Evolutionary conservation across 2,329 filamentous ascomycete genomes (phyloP).

Genomic region (Aspergillus puulaauensis): DNA sequence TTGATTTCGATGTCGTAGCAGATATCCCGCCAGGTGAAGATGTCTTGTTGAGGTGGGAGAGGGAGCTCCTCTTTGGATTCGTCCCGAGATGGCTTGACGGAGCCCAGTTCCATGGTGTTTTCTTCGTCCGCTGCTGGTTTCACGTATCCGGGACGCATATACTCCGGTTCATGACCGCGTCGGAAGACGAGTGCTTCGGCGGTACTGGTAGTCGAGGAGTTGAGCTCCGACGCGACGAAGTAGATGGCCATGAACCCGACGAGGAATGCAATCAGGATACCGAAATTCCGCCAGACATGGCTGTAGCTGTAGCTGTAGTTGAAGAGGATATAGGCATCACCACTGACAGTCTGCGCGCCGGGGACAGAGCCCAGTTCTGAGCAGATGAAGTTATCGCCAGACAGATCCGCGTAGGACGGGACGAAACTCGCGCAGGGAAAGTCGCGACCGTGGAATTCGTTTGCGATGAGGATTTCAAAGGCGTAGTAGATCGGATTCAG

Average conservation of each 20-base stretch:
- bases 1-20: constrained; percentile 79
- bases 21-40: constrained; percentile 85
- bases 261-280: constrained; percentile 53
- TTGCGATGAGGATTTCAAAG: constrained; percentile 76
- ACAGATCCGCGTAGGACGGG: constrained; percentile 43
- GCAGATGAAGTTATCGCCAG: constrained; percentile 36
- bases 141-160: background rate
- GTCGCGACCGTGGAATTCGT: constrained; percentile 68
- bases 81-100: background rate
- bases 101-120: too few species aligned
- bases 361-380: constrained; percentile 55
- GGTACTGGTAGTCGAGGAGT: constrained; percentile 63
- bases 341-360: constrained; percentile 59
- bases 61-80: background rate
- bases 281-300: constrained; percentile 68
- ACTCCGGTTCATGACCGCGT: constrained; percentile 4
- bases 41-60: constrained; percentile 63
- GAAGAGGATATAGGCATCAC: constrained; percentile 59
- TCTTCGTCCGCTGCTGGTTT: too few species aligned
- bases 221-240: constrained; percentile 42
- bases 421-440: constrained; percentile 56
- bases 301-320: constrained; percentile 55
- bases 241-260: constrained; percentile 56
- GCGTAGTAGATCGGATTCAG: constrained; percentile 73
- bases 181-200: constrained; percentile 38